Evolutionary conservation across 441 rosid species (phyloP).

Genomic region (Dalechampia spathulata): DNA sequence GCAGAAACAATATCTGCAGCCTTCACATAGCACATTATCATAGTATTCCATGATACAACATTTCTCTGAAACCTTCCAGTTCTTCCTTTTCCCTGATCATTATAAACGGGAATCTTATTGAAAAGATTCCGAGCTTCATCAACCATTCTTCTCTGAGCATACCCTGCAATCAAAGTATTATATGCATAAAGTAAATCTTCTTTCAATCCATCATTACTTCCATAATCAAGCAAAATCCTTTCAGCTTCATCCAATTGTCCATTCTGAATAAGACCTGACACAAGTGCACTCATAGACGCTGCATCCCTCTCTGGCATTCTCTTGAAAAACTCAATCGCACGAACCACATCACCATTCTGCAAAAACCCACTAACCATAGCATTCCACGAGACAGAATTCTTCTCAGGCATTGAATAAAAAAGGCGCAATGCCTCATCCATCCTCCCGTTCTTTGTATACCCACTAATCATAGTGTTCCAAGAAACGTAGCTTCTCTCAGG

Average conservation of each 20-base stretch:
- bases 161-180: constrained; percentile 66
- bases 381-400: constrained; percentile 48
- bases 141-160: constrained; percentile 44
- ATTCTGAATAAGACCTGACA: constrained; percentile 49
- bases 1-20: constrained; percentile 48
- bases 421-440: constrained; percentile 40
- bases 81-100: constrained; percentile 10
- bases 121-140: constrained; percentile 47
- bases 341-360: constrained; percentile 32
- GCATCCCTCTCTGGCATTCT: constrained; percentile 44
- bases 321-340: constrained; percentile 38
- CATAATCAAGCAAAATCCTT: constrained; percentile 27
- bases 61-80: constrained; percentile 28
- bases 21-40: constrained; percentile 57
- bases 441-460: constrained; percentile 45
- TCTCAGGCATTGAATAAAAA: constrained; percentile 40
- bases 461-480: constrained; percentile 75
- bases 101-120: constrained; percentile 33
- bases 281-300: constrained; percentile 42
- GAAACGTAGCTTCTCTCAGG: constrained; percentile 44
- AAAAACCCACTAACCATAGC: constrained; percentile 48
- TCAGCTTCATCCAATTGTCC: constrained; percentile 48
- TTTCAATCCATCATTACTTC: constrained; percentile 16
- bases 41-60: constrained; percentile 59
- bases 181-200: constrained; percentile 46